Conservation (phyloP, 768 basidiomycete species). For the Macrolepiota albuminosa region DNA sequence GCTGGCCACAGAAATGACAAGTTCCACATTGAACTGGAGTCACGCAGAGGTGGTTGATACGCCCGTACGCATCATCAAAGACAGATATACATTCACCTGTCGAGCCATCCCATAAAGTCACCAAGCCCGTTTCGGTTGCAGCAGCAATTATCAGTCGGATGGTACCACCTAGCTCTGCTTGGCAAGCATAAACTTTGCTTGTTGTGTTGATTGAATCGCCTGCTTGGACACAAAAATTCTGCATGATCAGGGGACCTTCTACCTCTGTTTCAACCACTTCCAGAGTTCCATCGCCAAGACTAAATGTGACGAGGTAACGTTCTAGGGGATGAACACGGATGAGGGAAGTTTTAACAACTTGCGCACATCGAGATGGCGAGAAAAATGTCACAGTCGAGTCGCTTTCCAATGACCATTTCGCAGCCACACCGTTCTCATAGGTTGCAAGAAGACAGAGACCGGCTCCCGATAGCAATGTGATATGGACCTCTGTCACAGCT, state of each 20-base stretch:
- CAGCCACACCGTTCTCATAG: slow-evolving; percentile 56
- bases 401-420: slow-evolving; percentile 46
- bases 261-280: slow-evolving; percentile 54
- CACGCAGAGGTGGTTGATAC: slow-evolving; percentile 57
- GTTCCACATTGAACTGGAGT: slow-evolving; percentile 46
- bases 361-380: slow-evolving; percentile 35
- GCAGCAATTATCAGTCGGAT: slow-evolving; percentile 52
- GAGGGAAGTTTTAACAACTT: slow-evolving; percentile 45
- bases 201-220: slow-evolving; percentile 57
- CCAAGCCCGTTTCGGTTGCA: slow-evolving; percentile 58
- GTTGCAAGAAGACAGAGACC: slow-evolving; percentile 38
- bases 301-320: slow-evolving; percentile 50
- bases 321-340: slow-evolving; percentile 44
- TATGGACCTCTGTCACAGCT: slow-evolving; percentile 51
- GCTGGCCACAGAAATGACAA: slow-evolving; percentile 71
- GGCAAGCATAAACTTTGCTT: slow-evolving; percentile 48
- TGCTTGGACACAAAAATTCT: slow-evolving; percentile 48
- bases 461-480: slow-evolving; percentile 20
- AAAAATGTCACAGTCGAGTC: slow-evolving; percentile 31
- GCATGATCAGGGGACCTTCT: slow-evolving; percentile 33
- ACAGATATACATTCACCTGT: slow-evolving; percentile 60
- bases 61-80: slow-evolving; percentile 55
- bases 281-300: slow-evolving; percentile 60
- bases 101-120: slow-evolving; percentile 75
- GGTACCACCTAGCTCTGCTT: slow-evolving; percentile 44